Base-by-base conservation (phyloP, 2,329 filamentous ascomycete species). In the Chrysosphaeria jannelii region DNA sequence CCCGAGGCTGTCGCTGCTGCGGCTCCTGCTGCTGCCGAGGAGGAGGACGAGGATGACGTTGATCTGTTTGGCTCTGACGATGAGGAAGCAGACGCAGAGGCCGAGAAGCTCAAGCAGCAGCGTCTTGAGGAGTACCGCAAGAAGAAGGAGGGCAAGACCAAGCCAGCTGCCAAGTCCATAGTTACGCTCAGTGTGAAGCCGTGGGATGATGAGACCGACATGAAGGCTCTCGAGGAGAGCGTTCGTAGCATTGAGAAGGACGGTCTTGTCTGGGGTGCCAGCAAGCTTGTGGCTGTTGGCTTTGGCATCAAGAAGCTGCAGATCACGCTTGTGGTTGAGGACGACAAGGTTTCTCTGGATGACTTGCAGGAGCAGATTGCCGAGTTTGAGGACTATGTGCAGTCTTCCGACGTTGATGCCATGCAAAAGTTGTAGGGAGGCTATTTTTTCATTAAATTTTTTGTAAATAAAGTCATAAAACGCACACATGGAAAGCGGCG, bases 261-360 rank as follows among this genome's bases (percentile, higher is more conserved):
- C 23, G 85, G 85, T 53, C 74, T 97, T 31, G 67, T 88, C 33
- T 97, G 85, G 85, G 81, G 81, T 65, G 65, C 57, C 34, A 79
- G 72, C 47, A 74, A 85, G 59, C 57, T 90, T 34, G 68, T 89
- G 24, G 48, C 79, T 35, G 68, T 97, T 39, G 81, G 79, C 41
- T 97, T 75, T 60, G 85, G 85, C 59, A 88, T 97, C 59, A 85
- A 74, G 62, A 93, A 93, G 65, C 67, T 97, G 33, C 81, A 93
- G 63, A 89, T 97, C 58, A 93, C 75, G 68, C 51, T 93, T 37
- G 78, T 93, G 38, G 56, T 93, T 34, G 85, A 93, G 59, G 85
- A 97, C 46, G 81, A 93, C 35, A 91, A 91, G 64, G 48, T 97
- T 43, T 79, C 74, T 35, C 47, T 74, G 34, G 62, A 69, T 37